Evolutionary conservation across 2,329 filamentous ascomycete species (phyloP), one percentile per base, ranked within the genome.

Genomic region (Pseudodiploospora longispora): DNA sequence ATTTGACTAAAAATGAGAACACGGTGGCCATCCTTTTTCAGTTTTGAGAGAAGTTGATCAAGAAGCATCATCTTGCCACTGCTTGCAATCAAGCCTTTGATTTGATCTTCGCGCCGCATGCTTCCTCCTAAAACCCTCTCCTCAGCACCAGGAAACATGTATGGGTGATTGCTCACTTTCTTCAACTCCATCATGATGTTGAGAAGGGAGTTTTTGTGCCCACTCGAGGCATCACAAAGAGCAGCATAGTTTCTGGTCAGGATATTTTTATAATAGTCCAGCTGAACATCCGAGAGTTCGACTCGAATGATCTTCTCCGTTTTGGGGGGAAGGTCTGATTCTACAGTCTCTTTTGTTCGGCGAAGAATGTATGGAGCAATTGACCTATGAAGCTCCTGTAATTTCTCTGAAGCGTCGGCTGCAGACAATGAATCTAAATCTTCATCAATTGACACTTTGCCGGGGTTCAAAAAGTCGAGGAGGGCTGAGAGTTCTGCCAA

Each of bases 111-210:
- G 30, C 90, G 85, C 19, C 86, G 82, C 42, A 78, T 77, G 56
- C 84, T 89, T 10, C 87, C 88, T 47, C 80, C 83, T 41, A 97
- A 67, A 9, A 97, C 87, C 53, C 85, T 87, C 46, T 95, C 87
- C 61, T 98, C 93, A 3, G 89, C 91, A 50, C 89, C 90, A 3
- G 87, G 85, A 55, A 98, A 97, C 83, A 98, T 94, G 68, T 96
- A 95, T 1, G 93, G 91, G 60, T 98, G 93, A 58, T 98, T 98
- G 68, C 91, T 97, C 61, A 93, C 89, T 66, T 98, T 98, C 72
- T 98, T 98, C 58, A 98, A 67, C 64, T 98, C 93, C 93, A 98
- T 98, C 80, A 98, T 96, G 62, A 98, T 93, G 65, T 98, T 98
- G 51, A 98, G 71, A 10, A 98, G 70, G 0, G 91, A 97, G 53